phyloP scores from a whole-genome alignment of 257 asterid genomes.

The Primulina eburnea region DNA sequence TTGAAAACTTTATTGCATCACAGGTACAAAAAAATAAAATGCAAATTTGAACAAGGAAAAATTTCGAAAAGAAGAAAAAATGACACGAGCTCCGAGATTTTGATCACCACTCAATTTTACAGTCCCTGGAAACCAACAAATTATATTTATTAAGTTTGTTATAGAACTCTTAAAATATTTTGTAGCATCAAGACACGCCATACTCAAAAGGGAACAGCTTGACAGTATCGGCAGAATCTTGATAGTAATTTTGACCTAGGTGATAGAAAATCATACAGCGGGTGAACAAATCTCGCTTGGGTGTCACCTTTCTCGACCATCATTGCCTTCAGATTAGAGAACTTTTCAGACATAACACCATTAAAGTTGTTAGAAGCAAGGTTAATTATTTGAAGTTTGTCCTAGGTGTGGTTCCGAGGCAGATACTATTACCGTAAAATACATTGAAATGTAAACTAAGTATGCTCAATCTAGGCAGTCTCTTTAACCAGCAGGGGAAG shows the following conservation, averaged over 20 bases:
- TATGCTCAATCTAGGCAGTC: constrained; percentile 28
- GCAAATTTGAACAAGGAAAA: not conserved
- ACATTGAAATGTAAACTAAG: constrained; percentile 33
- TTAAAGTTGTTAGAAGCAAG: constrained; percentile 36
- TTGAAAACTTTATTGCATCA: not conserved
- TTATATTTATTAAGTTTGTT: constrained; percentile 9
- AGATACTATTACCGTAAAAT: constrained; percentile 35
- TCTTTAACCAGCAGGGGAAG: constrained; percentile 44
- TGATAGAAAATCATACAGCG: not conserved
- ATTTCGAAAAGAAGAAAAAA: no score
- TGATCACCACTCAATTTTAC: constrained; percentile 26
- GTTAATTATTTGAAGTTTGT: constrained; percentile 37
- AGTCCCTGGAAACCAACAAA: constrained; percentile 17
- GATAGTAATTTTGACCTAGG: constrained; percentile 26
- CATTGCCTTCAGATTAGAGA: constrained; percentile 28
- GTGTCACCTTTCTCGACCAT: not conserved
- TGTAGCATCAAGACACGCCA: constrained; percentile 24
- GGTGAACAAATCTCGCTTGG: constrained; percentile 22
- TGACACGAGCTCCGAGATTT: constrained; percentile 1
- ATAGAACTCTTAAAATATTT: constrained; percentile 26
- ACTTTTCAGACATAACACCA: constrained; percentile 33
- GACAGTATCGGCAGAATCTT: constrained; percentile 40
- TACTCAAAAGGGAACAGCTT: constrained; percentile 47
- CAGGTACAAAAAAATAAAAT: no score
- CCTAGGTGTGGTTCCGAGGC: constrained; percentile 26